Conservation (phyloP, 768 basidiomycete genomes). For the Crassisporium funariophilum region DNA sequence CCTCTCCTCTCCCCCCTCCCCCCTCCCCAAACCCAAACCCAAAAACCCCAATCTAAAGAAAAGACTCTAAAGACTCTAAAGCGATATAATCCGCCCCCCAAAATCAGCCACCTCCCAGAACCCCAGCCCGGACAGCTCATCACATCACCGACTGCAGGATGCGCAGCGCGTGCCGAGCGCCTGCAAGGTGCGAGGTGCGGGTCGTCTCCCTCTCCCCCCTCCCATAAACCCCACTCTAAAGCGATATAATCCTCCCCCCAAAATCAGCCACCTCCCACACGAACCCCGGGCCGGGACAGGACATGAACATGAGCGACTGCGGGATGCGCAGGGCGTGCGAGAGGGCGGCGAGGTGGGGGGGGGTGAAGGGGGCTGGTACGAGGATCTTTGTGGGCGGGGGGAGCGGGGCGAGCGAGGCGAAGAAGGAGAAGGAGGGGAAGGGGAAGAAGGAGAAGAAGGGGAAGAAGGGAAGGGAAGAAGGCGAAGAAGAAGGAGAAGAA, state of each 20-base stretch:
- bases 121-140: conserved; percentile 27
- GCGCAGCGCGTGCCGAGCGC: conserved; percentile 20
- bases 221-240: too few species aligned
- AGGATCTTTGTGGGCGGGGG: conserved; percentile 19
- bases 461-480: neutral
- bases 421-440: neutral
- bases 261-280: conserved; percentile 22
- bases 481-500: neutral
- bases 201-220: too few species aligned
- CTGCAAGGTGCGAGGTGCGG: conserved; percentile 23
- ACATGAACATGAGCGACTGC: conserved; percentile 31
- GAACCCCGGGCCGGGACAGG: conserved; percentile 24
- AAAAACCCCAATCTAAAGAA: too few species aligned
- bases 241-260: conserved; percentile 26
- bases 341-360: conserved; percentile 24
- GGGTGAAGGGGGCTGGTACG: conserved; percentile 25
- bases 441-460: neutral
- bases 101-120: conserved; percentile 23
- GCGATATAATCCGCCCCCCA: conserved; percentile 27
- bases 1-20: too few species aligned
- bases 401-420: neutral
- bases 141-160: conserved; percentile 29
- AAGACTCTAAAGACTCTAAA: too few species aligned
- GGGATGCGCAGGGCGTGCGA: conserved; percentile 24
- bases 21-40: too few species aligned